phyloP scores from a whole-genome alignment of 192 early-diverging fungal species.

The Linnemannia zychae region DNA sequence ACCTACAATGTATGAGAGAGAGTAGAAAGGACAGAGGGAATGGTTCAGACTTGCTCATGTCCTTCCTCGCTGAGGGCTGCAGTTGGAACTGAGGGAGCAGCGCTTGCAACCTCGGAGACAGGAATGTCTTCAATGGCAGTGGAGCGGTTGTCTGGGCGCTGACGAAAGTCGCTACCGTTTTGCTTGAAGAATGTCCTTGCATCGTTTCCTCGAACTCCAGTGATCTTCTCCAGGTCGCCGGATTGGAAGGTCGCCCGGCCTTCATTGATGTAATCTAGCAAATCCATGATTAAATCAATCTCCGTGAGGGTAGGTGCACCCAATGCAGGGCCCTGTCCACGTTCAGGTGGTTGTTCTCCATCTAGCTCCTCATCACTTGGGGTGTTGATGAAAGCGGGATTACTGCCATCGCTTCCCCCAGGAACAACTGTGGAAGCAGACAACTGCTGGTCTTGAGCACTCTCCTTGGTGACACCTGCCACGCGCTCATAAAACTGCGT shows the following conservation, averaged over 20 bases:
- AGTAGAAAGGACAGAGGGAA: neutral
- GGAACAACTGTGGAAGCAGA: neutral
- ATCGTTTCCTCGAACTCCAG: slow-evolving; percentile 20
- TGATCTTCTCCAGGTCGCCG: slow-evolving; percentile 44
- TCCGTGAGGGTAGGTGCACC: slow-evolving; percentile 32
- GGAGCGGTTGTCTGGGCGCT: neutral
- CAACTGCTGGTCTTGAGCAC: neutral
- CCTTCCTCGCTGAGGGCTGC: neutral
- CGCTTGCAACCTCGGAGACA: too few relatives aligned
- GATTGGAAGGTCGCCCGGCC: slow-evolving; percentile 38
- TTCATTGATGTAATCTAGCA: slow-evolving; percentile 43
- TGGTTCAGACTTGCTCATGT: neutral
- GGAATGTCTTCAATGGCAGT: too few relatives aligned
- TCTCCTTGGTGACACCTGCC: neutral
- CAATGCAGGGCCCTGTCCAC: neutral
- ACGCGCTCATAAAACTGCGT: neutral
- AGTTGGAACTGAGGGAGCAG: neutral
- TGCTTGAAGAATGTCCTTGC: slow-evolving; percentile 32
- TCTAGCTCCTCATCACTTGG: neutral
- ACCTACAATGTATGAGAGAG: neutral
- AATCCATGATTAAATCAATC: slow-evolving; percentile 27
- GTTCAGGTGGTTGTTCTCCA: neutral
- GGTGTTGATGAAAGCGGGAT: neutral
- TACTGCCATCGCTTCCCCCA: neutral
- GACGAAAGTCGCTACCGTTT: slow-evolving; percentile 20